Conservation (phyloP, 2,329 filamentous ascomycete genomes). For the Monilinia laxa region DNA sequence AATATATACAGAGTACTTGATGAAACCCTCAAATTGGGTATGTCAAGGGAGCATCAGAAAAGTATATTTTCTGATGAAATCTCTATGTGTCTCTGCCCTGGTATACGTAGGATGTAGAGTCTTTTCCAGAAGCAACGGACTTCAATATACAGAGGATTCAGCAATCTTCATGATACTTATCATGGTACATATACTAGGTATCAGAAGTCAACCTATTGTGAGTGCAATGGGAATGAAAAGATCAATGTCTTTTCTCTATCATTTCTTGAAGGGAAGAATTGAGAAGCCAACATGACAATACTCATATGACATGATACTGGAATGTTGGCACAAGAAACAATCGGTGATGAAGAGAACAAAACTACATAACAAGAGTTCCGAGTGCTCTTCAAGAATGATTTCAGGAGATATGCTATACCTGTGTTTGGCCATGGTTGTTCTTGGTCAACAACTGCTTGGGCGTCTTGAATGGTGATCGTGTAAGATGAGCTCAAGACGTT, state of each 20-base stretch:
- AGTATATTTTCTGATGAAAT: neutral
- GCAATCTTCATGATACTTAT: neutral
- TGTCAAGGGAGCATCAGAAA: neutral
- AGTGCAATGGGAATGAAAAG: neutral
- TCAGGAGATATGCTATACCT: neutral
- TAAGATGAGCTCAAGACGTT: neutral
- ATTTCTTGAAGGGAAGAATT: neutral
- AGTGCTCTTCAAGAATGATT: neutral
- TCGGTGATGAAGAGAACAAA: neutral
- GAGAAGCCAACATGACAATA: neutral
- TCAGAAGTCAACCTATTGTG: neutral
- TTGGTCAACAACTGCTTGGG: no score
- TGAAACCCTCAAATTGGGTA: neutral
- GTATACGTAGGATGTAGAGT: neutral
- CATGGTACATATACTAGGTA: neutral
- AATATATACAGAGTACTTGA: neutral
- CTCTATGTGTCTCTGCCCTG: neutral
- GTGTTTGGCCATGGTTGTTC: no score
- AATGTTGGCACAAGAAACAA: neutral
- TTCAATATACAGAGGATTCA: neutral
- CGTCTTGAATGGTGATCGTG: no score
- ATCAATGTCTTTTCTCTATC: neutral
- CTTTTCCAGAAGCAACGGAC: neutral
- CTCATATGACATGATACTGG: neutral
- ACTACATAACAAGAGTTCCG: no score